Percentiles rank a stretch among this genome's conserved stretches.
phyloP scores from a whole-genome alignment of 805 yeast species.

The Maudiozyma barnettii region DNA sequence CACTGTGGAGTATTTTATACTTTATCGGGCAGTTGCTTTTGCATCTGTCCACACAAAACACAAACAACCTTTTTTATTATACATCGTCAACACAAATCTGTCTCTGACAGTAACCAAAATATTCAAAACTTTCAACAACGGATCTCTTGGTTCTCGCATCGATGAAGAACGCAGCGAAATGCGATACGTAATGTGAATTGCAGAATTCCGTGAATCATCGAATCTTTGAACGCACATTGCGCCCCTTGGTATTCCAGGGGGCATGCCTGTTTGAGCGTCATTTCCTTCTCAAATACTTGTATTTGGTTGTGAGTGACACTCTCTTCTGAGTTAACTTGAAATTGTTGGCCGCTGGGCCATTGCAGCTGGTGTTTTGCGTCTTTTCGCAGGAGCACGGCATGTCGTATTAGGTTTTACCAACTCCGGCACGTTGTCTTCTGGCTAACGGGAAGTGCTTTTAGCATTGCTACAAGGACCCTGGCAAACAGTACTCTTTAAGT shows the following conservation, averaged over 20 bases:
- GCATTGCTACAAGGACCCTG: conserved; percentile 2
- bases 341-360: conserved; percentile 20
- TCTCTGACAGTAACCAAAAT: conserved; percentile 13
- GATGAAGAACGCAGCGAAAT: conserved; percentile 39
- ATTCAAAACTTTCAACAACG: conserved; percentile 34
- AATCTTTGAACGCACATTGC: conserved; percentile 41
- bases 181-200: conserved; percentile 35
- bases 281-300: conserved; percentile 29
- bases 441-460: conserved; percentile 5
- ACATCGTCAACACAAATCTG: background rate
- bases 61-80: conserved; percentile 12
- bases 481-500: conserved; percentile 20
- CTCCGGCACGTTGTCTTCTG: conserved; percentile 5
- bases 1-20: conserved; percentile 16
- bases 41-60: conserved; percentile 12
- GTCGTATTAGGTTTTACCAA: conserved; percentile 21
- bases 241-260: conserved; percentile 33
- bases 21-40: conserved; percentile 10
- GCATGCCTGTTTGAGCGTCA: conserved; percentile 36
- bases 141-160: conserved; percentile 38
- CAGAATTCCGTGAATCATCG: conserved; percentile 35
- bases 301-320: conserved; percentile 30
- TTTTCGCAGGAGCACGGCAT: background rate
- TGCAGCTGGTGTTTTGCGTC: background rate
- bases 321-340: conserved; percentile 25